Conservation (phyloP, 2,329 filamentous ascomycete species). For the Coniella vitis region DNA sequence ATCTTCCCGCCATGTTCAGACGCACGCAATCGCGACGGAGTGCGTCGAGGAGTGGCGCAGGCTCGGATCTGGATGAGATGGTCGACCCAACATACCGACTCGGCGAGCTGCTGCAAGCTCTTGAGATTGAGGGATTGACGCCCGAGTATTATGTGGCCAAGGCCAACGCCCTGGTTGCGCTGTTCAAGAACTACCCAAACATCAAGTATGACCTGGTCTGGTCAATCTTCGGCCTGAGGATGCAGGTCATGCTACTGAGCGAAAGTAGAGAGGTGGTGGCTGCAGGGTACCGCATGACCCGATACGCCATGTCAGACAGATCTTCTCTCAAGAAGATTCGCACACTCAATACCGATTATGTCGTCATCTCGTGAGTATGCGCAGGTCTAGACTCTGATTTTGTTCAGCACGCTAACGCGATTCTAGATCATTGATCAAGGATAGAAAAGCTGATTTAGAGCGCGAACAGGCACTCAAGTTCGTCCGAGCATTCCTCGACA, state of each 20-base stretch:
- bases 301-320: conserved; percentile 90
- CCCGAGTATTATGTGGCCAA: conserved; percentile 93
- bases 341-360: conserved; percentile 79
- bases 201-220: conserved; percentile 96
- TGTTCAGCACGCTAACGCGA: conserved; percentile 7
- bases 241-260: conserved; percentile 93
- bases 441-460: conserved; percentile 94
- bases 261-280: conserved; percentile 94
- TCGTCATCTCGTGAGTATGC: conserved; percentile 63
- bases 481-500: conserved; percentile 87
- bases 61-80: conserved; percentile 59
- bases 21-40: conserved; percentile 52
- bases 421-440: conserved; percentile 74
- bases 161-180: conserved; percentile 85
- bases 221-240: conserved; percentile 87
- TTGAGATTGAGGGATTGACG: conserved; percentile 81
- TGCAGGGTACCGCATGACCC: conserved; percentile 85
- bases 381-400: no score
- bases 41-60: conserved; percentile 46
- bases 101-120: conserved; percentile 79
- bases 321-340: conserved; percentile 85
- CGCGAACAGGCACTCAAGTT: conserved; percentile 96
- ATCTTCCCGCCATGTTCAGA: conserved; percentile 37
- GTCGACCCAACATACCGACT: conserved; percentile 86
- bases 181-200: conserved; percentile 90